Evolutionary conservation across 225 moss, liverwort and hornwort genomes (phyloP).

Genomic region (Lunularia cruciata): DNA sequence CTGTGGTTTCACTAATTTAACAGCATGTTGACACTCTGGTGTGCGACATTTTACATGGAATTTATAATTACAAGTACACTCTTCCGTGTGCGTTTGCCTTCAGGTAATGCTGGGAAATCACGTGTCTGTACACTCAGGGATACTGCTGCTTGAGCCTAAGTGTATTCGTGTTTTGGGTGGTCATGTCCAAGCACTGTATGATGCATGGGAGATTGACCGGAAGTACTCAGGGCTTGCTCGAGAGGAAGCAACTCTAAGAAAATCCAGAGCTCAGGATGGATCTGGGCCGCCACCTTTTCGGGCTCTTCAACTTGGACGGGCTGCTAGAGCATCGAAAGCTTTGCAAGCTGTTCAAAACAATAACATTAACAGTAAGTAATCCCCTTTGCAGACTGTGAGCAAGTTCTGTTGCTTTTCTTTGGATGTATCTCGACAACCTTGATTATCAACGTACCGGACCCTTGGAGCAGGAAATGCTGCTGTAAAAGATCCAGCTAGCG

Average conservation of each 20-base stretch:
- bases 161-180: conserved; percentile 76
- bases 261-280: conserved; percentile 44
- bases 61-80: no score
- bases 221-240: conserved; percentile 85
- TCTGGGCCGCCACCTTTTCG: conserved; percentile 88
- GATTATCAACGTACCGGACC: not conserved
- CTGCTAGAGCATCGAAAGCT: conserved; percentile 20
- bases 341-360: conserved; percentile 27
- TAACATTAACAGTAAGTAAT: conserved; percentile 23
- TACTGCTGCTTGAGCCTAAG: conserved; percentile 68
- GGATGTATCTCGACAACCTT: not conserved
- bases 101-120: conserved; percentile 73
- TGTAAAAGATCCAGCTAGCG: not conserved
- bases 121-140: conserved; percentile 68
- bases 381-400: not conserved
- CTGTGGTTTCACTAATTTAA: no score
- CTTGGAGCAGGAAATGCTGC: not conserved
- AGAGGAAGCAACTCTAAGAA: conserved; percentile 42
- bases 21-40: no score
- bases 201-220: conserved; percentile 86
- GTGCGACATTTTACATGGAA: not conserved
- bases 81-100: conserved; percentile 3
- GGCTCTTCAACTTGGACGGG: conserved; percentile 55
- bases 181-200: conserved; percentile 79
- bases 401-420: not conserved